Evolutionary conservation across 768 basidiomycete species (phyloP).

Genomic region (Boletus patriciae): DNA sequence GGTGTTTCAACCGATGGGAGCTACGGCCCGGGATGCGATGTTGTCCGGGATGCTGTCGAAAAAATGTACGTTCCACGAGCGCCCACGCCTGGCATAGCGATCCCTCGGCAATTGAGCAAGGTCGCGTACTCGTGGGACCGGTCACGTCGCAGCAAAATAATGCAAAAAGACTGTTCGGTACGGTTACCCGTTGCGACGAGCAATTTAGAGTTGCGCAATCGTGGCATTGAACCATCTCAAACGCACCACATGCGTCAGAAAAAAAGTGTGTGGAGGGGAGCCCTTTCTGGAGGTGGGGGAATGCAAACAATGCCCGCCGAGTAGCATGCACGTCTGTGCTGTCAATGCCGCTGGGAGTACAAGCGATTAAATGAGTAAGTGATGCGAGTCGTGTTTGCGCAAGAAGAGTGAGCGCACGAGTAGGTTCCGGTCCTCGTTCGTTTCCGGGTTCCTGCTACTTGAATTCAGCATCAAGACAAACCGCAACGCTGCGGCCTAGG

Average conservation of each 20-base stretch:
- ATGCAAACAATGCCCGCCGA: neutral
- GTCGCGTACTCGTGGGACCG: too few relatives aligned
- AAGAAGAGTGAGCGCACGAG: neutral
- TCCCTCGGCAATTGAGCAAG: too few relatives aligned
- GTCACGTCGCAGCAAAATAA: too few relatives aligned
- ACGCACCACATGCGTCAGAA: too few relatives aligned
- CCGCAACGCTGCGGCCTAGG: neutral
- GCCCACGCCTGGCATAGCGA: too few relatives aligned
- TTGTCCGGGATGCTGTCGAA: too few relatives aligned
- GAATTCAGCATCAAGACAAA: neutral
- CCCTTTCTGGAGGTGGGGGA: neutral
- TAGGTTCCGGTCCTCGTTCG: neutral
- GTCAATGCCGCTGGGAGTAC: neutral
- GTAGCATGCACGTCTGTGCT: neutral
- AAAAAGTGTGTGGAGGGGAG: neutral
- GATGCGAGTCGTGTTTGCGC: neutral
- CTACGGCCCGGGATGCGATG: neutral
- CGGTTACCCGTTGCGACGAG: neutral
- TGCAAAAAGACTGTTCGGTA: neutral
- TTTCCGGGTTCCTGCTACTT: neutral
- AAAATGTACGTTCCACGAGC: too few relatives aligned
- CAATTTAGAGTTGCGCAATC: neutral
- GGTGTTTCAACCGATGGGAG: neutral
- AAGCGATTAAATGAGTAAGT: neutral
- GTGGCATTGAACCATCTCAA: too few relatives aligned